Base-by-base conservation (phyloP, 163 green algal genomes). In the Trebouxiophyceae sp. region DNA sequence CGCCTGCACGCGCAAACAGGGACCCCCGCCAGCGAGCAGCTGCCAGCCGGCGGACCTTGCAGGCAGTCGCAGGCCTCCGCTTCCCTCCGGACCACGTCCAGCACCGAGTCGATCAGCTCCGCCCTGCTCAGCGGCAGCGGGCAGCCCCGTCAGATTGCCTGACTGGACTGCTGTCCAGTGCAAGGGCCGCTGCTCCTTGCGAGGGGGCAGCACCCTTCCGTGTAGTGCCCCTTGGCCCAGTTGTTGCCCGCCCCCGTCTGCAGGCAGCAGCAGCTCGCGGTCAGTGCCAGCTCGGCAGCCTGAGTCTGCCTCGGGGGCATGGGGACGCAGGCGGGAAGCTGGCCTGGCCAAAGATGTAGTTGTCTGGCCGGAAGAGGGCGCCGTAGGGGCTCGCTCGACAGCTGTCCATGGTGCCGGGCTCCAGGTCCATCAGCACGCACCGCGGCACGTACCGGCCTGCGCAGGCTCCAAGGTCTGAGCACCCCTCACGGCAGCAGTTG, bases 161-260 rank as follows among this genome's bases (percentile, higher is more conserved):
- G n/a, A n/a, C n/a, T n/a, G n/a, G n/a, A n/a, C n/a, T n/a, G n/a
- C n/a, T n/a, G n/a, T n/a, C n/a, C n/a, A n/a, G n/a, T n/a, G n/a
- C n/a, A n/a, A n/a, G n/a, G n/a, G n/a, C n/a, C n/a, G n/a, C n/a
- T n/a, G n/a, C n/a, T n/a, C n/a, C n/a, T n/a, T n/a, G n/a, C n/a
- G n/a, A n/a, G n/a, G n/a, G n/a, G n/a, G n/a, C n/a, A n/a, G n/a
- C n/a, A n/a, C n/a, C n/a, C n/a, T n/a, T 97, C 91, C 20, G 92
- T 98, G 84, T 98, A 98, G 87, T 98, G 92, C 7, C 91, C 91
- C 84, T 97, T 97, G 67, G 91, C 91, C 91, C 91, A 97, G 87
- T 97, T 97, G 84, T 98, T 98, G 34, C 91, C 92, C 7, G 92
- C 92, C 59, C 89, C 90, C 54, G 86, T 93, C 76, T 89, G 82